Conservation (phyloP, 2,329 filamentous ascomycete genomes). For the Drechslera avenae region DNA sequence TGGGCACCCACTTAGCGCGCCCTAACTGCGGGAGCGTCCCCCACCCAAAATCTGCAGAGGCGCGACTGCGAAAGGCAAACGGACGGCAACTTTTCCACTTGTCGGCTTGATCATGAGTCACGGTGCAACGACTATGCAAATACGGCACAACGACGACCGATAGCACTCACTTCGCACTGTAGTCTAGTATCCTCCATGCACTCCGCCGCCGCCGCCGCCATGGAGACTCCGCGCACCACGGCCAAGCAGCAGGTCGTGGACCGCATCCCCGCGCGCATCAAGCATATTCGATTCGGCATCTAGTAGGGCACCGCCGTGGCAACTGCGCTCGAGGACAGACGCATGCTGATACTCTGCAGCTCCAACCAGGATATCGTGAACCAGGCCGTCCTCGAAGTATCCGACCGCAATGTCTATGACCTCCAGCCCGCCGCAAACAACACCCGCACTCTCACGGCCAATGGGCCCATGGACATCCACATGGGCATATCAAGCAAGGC, state of each 20-base stretch:
- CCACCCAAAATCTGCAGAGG: constrained; percentile 29
- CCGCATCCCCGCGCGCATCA: constrained; percentile 87
- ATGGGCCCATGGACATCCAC: constrained; percentile 87
- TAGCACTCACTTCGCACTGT: neutral
- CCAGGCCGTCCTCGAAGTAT: constrained; percentile 92
- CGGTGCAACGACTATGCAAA: constrained; percentile 27
- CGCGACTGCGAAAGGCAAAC: constrained; percentile 22
- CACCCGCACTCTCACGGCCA: constrained; percentile 69
- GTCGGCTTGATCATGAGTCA: constrained; percentile 28
- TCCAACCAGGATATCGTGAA: constrained; percentile 94
- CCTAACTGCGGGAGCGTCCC: constrained; percentile 17
- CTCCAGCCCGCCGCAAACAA: constrained; percentile 68
- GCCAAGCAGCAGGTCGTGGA: constrained; percentile 90
- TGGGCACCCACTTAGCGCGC: neutral
- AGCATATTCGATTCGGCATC: constrained; percentile 91
- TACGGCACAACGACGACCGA: constrained; percentile 22
- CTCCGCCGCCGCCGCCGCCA: constrained; percentile 16
- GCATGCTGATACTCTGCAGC: constrained; percentile 52
- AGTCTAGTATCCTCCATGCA: neutral
- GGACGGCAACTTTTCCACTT: neutral
- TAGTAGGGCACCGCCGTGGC: constrained; percentile 58
- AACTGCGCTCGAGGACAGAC: neutral
- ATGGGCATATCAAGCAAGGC: constrained; percentile 88
- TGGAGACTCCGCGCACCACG: constrained; percentile 33
- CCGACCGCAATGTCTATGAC: constrained; percentile 92